Evolutionary conservation across 2,329 filamentous ascomycete species (phyloP), one percentile per base, ranked within the genome.

Genomic region (Leptosphaerulina australis): DNA sequence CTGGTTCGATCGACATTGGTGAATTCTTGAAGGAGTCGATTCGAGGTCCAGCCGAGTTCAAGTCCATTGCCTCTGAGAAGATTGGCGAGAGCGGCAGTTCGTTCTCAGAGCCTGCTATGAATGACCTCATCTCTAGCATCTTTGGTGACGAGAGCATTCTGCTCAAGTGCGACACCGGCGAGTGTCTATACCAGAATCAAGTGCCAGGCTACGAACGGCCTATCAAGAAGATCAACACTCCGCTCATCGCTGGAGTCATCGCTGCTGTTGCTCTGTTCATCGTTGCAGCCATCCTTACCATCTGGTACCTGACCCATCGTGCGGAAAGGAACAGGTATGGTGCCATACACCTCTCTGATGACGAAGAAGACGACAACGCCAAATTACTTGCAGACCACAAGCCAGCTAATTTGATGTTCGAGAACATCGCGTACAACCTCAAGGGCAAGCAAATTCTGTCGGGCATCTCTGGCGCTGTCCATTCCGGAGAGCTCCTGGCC

Each of bases 161-260:
- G 38, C 78, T 99, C 34, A 81, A 84, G 20, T 99, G 94, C 66
- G 80, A 85, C 53, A 84, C 92, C 18, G 94, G 94, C 52, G 94
- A 99, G 76, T 99, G 94, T 77, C 78, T 99, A 25, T 92, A 97
- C 73, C 84, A 88, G 69, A 96, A 92, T 5, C 89, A 97, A 65
- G 87, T 97, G 5, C 94, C 94, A 12, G 94, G 95, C 14, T 99
- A 96, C 67, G 81, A 88, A 60, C 83, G 88, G 15, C 91, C 93
- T 0, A 83, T 97, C 53, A 96, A 97, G 77, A 87, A 88, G 69
- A 97, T 99, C 76, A 99, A 99, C 72, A 97, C 93, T 0, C 94
- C 93, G 3, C 81, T 99, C 38, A 99, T 99, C 61, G 93, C 95
- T 9, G 88, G 90, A 11, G 89, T 97, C 36, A 97, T 99, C 64